Base-by-base conservation (phyloP, 768 basidiomycete genomes). In the Hemileccinum rubropunctum region DNA sequence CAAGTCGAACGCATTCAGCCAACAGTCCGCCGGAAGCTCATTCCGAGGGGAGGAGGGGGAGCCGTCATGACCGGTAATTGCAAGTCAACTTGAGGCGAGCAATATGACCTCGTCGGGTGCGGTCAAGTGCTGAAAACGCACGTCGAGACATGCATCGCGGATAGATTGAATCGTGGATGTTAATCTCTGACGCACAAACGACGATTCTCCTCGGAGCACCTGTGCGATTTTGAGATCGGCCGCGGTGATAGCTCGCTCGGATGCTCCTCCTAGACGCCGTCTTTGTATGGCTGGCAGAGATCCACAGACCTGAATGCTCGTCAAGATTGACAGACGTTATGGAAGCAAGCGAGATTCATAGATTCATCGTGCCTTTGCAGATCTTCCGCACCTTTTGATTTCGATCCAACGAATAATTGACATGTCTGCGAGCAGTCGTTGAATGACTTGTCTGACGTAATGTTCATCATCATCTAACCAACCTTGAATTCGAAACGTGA, bases 181-280 rank as follows among this genome's bases (percentile, higher is more conserved):
- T 64, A 62, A 62, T 62, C 61, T 50, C 48, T 52, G 39, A 34
- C 26, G 36, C 44, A 35, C 23, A 21, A 33, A 26, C 39, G 45
- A 49, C 38, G 50, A 36, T 55, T 48, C 60, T 63, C 63, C 63
- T 65, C 63, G 63, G 64, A 58, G 51, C 23, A 35, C n/a, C n/a
- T n/a, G n/a, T n/a, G n/a, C n/a, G n/a, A n/a, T n/a, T 41, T 15
- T 17, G 28, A 61, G 59, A 61, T 61, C 56, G 43, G 42, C 62
- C 61, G 61, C 62, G 61, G 61, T 40, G 59, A 64, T 62, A 62
- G 33, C 47, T n/a, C n/a, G n/a, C n/a, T n/a, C n/a, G n/a, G n/a
- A n/a, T n/a, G 18, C 51, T 18, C n/a, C 41, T 49, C 46, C 43
- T 48, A 52, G 60, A 57, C 52, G 51, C 54, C 53, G 48, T 55